A percentile compares a stretch with the other conserved stretches of the same genome.
These are phyloP conservation scores for Murraya koenigii DNA, from an alignment of 345 rosid genomes.

Conservation along the genomic window DNA sequence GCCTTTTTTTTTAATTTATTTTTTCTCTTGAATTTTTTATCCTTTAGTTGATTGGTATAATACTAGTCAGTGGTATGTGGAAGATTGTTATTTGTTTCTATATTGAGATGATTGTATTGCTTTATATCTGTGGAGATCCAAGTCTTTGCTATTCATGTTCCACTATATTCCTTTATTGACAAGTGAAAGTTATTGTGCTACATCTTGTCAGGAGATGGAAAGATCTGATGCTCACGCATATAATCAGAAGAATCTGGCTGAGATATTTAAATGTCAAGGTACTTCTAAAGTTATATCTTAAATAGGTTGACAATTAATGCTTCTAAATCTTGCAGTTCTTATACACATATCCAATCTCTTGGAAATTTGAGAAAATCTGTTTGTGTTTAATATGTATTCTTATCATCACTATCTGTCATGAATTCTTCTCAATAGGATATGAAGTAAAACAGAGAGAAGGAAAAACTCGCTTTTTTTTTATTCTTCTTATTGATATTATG, in stretches of 20 bases:
- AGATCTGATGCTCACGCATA: constrained; percentile 50
- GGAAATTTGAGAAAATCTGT: not conserved
- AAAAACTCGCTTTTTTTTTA: too few species aligned
- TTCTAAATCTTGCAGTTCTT: constrained; percentile 3
- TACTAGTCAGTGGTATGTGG: not conserved
- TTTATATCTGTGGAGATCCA: not conserved
- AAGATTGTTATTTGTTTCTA: not conserved
- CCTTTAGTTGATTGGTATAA: not conserved
- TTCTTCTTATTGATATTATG: too few species aligned
- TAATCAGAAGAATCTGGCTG: constrained; percentile 57
- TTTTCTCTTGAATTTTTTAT: too few species aligned
- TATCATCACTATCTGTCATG: not conserved
- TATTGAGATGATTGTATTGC: not conserved
- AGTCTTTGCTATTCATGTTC: not conserved
- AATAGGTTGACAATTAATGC: constrained; percentile 7
- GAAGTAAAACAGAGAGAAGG: too few species aligned
- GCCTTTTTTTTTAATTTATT: not conserved
- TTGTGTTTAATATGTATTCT: not conserved
- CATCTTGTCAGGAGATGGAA: constrained; percentile 70
- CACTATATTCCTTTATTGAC: constrained; percentile 5
- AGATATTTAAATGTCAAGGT: constrained; percentile 79
- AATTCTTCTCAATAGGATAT: not conserved
- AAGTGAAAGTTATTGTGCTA: constrained; percentile 2
- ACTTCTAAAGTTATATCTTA: constrained; percentile 10
- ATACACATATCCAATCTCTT: not conserved